Percentiles rank a stretch among this genome's conserved stretches.
phyloP scores from a whole-genome alignment of 139 green algal species.

The Tetradesmus obliquus region DNA sequence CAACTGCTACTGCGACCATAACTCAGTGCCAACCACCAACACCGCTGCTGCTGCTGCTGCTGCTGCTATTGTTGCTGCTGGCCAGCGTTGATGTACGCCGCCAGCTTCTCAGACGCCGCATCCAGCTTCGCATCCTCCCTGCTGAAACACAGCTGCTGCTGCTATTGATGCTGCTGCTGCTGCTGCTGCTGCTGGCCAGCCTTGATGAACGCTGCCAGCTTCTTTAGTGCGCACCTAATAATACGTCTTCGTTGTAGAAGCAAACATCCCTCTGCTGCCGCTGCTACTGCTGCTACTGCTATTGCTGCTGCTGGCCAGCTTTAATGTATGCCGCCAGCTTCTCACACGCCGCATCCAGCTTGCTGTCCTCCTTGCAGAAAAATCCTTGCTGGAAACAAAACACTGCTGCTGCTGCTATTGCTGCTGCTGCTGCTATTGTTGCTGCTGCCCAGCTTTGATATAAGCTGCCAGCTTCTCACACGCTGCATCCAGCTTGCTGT shows the following conservation, averaged over 20 bases:
- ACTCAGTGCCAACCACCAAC: too few species aligned
- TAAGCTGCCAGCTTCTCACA: slow-evolving; percentile 64
- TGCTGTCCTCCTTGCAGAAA: neutral
- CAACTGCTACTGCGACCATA: too few species aligned
- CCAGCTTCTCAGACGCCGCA: neutral
- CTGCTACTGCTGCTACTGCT: slow-evolving; percentile 5
- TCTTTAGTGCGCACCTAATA: neutral
- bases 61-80: neutral
- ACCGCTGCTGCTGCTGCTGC: neutral
- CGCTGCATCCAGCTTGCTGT: slow-evolving; percentile 75
- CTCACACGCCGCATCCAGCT: slow-evolving; percentile 3
- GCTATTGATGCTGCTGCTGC: neutral
- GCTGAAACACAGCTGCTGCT: neutral
- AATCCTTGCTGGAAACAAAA: neutral
- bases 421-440: slow-evolving; percentile 10
- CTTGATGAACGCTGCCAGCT: neutral
- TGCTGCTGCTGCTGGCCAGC: neutral
- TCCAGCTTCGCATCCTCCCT: neutral
- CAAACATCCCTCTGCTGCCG: neutral
- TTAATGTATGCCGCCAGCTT: slow-evolving; percentile 64
- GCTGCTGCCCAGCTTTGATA: slow-evolving; percentile 25
- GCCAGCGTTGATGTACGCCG: neutral
- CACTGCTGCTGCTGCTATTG: neutral
- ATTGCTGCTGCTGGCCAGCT: neutral
- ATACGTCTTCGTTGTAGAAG: neutral